A percentile compares a stretch with the other conserved stretches of the same genome.
These are phyloP conservation scores for Globisporangium polare DNA, from an alignment of 352 stramenopile species.

Conservation along the genomic window DNA sequence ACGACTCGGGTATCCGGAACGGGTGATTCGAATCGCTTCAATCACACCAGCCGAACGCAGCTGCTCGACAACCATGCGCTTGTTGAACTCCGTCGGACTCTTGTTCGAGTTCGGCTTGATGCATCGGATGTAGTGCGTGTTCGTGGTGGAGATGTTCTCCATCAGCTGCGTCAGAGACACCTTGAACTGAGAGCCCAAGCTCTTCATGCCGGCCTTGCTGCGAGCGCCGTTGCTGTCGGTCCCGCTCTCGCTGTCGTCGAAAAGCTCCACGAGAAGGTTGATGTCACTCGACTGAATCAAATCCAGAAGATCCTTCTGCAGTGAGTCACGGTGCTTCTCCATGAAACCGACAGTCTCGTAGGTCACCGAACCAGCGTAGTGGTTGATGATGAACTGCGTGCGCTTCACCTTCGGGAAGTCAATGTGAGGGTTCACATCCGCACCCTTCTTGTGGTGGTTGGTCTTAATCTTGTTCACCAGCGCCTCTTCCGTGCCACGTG, in stretches of 20 bases:
- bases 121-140: conserved; percentile 86
- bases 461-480: conserved; percentile 87
- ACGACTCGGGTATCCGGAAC: conserved; percentile 89
- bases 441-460: conserved; percentile 76
- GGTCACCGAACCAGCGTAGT: conserved; percentile 94
- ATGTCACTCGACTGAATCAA: conserved; percentile 77
- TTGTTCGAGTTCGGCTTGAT: conserved; percentile 90
- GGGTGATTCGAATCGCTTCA: conserved; percentile 90
- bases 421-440: conserved; percentile 68
- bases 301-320: conserved; percentile 94
- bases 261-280: conserved; percentile 63
- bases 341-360: conserved; percentile 95
- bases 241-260: conserved; percentile 55
- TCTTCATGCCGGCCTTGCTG: conserved; percentile 64
- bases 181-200: conserved; percentile 84
- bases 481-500: conserved; percentile 81
- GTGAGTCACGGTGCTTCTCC: conserved; percentile 95
- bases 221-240: conserved; percentile 33
- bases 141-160: conserved; percentile 84
- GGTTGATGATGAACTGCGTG: conserved; percentile 93
- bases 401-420: conserved; percentile 87
- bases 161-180: conserved; percentile 75
- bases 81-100: conserved; percentile 82
- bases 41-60: conserved; percentile 90
- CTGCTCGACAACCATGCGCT: conserved; percentile 90